These are phyloP conservation scores for Phlebiopsis gigantea DNA, from an alignment of 768 basidiomycete species.

Conservation along the genomic window DNA sequence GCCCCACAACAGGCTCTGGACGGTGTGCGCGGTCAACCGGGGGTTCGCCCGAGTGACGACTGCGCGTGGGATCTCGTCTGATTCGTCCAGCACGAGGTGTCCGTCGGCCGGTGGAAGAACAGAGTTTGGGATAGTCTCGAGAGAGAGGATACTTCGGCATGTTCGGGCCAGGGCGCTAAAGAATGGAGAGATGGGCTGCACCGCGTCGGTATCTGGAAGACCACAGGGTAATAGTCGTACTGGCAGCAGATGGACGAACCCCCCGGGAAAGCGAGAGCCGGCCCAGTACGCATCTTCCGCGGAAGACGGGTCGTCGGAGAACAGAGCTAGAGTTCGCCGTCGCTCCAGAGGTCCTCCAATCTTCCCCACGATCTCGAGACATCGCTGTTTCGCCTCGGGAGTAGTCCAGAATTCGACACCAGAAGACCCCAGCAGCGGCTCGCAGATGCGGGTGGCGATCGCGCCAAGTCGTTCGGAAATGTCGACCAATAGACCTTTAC, in stretches of 20 bases:
- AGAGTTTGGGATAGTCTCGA: conserved; percentile 28
- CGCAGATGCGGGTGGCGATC: not conserved
- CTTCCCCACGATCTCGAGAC: conserved; percentile 70
- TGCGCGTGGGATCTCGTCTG: conserved; percentile 44
- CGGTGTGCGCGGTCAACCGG: conserved; percentile 71
- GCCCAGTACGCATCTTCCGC: conserved; percentile 54
- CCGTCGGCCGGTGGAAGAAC: not conserved
- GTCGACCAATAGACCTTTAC: conserved; percentile 54
- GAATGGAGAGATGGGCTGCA: conserved; percentile 29
- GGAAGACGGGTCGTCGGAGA: conserved; percentile 29
- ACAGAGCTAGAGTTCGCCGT: conserved; percentile 56
- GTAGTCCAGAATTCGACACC: conserved; percentile 76
- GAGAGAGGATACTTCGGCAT: conserved; percentile 49
- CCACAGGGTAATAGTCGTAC: conserved; percentile 44
- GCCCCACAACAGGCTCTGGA: conserved; percentile 67
- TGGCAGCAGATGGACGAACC: conserved; percentile 55
- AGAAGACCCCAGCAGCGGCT: not conserved
- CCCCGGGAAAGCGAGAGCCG: conserved; percentile 48
- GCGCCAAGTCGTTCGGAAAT: conserved; percentile 43
- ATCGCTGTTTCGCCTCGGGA: conserved; percentile 65
- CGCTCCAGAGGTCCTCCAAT: conserved; percentile 73
- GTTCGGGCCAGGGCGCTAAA: conserved; percentile 44
- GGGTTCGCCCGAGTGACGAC: conserved; percentile 49
- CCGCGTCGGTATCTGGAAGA: conserved; percentile 12
- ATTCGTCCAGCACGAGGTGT: not conserved